Conservation (phyloP, 208 protist species). For the Trichomonas tenax region DNA sequence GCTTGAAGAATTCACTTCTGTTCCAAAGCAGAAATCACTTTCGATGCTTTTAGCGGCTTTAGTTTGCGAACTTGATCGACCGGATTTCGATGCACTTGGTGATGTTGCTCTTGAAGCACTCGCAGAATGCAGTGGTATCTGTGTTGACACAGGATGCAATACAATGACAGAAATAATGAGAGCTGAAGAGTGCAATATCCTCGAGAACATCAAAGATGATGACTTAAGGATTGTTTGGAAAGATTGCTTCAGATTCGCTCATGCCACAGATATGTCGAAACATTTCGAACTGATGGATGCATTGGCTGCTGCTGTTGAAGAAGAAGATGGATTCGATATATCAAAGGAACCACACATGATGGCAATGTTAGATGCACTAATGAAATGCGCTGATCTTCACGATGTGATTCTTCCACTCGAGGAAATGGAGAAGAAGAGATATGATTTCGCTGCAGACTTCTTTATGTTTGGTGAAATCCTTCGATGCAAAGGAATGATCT, state of each 20-base stretch:
- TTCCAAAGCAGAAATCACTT: neutral
- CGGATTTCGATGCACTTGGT: neutral
- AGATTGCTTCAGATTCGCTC: neutral
- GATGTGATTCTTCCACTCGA: neutral
- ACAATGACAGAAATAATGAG: neutral
- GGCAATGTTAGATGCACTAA: neutral
- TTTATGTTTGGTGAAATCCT: neutral
- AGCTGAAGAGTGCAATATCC: neutral
- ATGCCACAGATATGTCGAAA: neutral
- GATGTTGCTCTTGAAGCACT: neutral
- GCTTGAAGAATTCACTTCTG: neutral
- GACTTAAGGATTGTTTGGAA: neutral
- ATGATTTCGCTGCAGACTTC: neutral
- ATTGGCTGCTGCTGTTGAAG: neutral
- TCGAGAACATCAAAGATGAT: neutral
- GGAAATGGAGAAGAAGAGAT: neutral
- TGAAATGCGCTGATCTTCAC: neutral
- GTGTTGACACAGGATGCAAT: neutral
- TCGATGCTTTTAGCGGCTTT: neutral
- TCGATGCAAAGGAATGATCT: neutral
- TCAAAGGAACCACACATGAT: neutral
- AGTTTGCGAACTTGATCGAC: neutral
- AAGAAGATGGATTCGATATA: neutral
- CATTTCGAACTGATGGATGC: neutral
- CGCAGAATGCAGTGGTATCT: neutral